phyloP scores from a whole-genome alignment of 1,139 yeast genomes.

The Candida labiduridarum region DNA sequence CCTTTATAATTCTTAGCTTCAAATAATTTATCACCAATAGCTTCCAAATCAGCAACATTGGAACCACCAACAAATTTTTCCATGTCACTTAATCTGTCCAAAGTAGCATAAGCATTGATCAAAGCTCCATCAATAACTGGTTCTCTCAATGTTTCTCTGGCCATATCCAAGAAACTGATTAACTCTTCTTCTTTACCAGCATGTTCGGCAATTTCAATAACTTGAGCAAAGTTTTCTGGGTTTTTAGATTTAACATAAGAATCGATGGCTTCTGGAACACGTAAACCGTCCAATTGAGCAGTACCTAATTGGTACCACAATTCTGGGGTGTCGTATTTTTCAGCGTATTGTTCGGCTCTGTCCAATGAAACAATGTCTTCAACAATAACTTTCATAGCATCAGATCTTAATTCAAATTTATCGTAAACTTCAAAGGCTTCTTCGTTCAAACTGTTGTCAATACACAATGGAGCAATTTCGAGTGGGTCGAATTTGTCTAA shows the following conservation, averaged over 20 bases:
- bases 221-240: conserved; percentile 87
- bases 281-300: conserved; percentile 92
- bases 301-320: conserved; percentile 95
- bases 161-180: conserved; percentile 85
- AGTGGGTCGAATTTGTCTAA: conserved; percentile 89
- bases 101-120: conserved; percentile 81
- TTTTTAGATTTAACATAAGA: conserved; percentile 90
- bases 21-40: conserved; percentile 89
- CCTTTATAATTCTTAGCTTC: conserved; percentile 86
- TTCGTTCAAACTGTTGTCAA: conserved; percentile 84
- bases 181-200: conserved; percentile 97
- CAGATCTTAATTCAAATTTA: conserved; percentile 74
- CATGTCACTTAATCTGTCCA: conserved; percentile 76
- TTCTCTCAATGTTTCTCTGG: conserved; percentile 91
- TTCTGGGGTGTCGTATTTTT: conserved; percentile 80
- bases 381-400: conserved; percentile 88
- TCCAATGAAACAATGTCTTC: conserved; percentile 93
- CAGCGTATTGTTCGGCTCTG: conserved; percentile 93
- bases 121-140: conserved; percentile 91
- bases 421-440: conserved; percentile 95
- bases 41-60: conserved; percentile 90
- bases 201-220: conserved; percentile 92
- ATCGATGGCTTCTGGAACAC: conserved; percentile 88
- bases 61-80: conserved; percentile 83
- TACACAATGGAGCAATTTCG: conserved; percentile 91